Base-by-base conservation (phyloP, 768 basidiomycete genomes). In the Phylloporus sp. region DNA sequence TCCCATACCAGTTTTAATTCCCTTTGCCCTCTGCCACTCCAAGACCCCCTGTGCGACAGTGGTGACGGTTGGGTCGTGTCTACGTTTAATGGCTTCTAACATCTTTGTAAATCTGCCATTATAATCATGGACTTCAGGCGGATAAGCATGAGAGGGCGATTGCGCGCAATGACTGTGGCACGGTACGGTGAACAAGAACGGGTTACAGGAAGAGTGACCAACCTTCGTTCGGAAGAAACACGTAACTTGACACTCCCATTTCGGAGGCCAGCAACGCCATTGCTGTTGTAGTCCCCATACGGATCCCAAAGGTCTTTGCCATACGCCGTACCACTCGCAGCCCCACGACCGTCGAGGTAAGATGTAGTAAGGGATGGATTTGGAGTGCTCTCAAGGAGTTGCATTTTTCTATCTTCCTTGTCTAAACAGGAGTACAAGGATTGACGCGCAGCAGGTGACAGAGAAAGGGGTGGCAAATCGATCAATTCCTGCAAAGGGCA, bases 41-140 rank as follows among this genome's bases (percentile, higher is more conserved):
- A 97, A 75, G 6, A 99, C 88, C 42, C 95, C 95, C 70, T 95
- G 94, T 0, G 91, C 93, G 50, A 98, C 90, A 7, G 95, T 97
- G 5, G 95, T 95, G 11, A 98, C 97, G 0, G 97, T 98, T 0
- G 95, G 95, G 63, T 98, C 95, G 70, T 99, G 97, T 12, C 97
- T 79, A 50, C 78, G 82, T 75, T 99, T 99, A 77, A 99, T 95
- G 23, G 82, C 74, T 43, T 95, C 88, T 9, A 98, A 78, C 28
- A 83, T 70, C 58, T 85, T 86, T 5, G 97, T 99, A 74, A 99
- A 97, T 11, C 82, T 78, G 23, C 82, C 81, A 70, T 98, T 98
- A 75, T 91, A 97, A 58, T 95, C 93, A 58, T 86, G 86, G 0
- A 99, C 82, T 63, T 95, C 90, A 0, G 95, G 97, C 4, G 97